A percentile compares a stretch with the other conserved stretches of the same genome.
phyloP scores from a whole-genome alignment of 1,284 basidiomycete genomes.

The Sporisorium sorghi region DNA sequence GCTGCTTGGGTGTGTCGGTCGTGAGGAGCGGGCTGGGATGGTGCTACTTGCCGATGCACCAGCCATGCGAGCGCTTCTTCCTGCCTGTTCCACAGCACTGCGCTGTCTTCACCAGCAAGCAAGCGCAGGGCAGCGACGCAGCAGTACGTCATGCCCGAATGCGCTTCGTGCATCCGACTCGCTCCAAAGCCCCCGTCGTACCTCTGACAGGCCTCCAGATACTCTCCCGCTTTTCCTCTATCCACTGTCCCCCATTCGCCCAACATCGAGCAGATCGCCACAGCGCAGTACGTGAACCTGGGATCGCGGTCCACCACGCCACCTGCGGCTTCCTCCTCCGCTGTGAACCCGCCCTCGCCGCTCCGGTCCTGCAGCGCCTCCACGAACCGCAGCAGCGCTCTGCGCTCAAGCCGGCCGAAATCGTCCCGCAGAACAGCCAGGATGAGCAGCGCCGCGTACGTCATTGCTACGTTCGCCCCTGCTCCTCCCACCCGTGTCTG shows the following conservation, averaged over 20 bases:
- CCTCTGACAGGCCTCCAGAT: slow-evolving; percentile 76
- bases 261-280: slow-evolving; percentile 82
- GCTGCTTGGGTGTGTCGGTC: background rate
- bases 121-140: slow-evolving; percentile 82
- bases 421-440: slow-evolving; percentile 61
- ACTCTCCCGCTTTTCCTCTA: slow-evolving; percentile 75
- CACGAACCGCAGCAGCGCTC: slow-evolving; percentile 33
- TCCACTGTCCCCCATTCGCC: slow-evolving; percentile 82
- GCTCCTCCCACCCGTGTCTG: background rate
- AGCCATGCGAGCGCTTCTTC: slow-evolving; percentile 24
- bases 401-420: slow-evolving; percentile 47
- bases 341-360: slow-evolving; percentile 68
- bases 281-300: slow-evolving; percentile 88
- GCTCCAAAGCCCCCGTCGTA: slow-evolving; percentile 95
- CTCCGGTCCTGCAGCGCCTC: slow-evolving; percentile 40
- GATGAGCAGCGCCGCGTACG: slow-evolving; percentile 60
- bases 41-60: slow-evolving; percentile 33
- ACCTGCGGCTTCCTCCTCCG: slow-evolving; percentile 70
- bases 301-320: slow-evolving; percentile 75
- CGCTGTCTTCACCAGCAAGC: background rate
- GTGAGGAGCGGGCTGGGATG: background rate
- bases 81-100: slow-evolving; percentile 7
- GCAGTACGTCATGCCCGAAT: slow-evolving; percentile 95
- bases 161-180: slow-evolving; percentile 82
- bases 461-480: slow-evolving; percentile 59